Conservation (phyloP, 352 stramenopile species). For the Phytopythium kandeliae region DNA sequence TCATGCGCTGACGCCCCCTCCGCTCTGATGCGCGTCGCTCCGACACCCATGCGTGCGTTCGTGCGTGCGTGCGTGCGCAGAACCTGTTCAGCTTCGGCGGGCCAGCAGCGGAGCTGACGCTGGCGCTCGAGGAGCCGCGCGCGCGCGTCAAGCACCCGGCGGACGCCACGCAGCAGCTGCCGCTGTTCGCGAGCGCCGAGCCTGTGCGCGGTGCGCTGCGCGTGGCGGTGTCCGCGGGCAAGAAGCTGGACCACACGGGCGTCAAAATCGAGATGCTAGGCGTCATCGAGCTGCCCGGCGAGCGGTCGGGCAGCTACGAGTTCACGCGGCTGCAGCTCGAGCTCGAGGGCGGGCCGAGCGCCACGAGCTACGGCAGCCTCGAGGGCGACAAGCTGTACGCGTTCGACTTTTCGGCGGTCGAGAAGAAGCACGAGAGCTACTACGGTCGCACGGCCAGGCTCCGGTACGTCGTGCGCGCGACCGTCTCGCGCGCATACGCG, state of each 20-base stretch:
- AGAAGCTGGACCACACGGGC: conserved; percentile 94
- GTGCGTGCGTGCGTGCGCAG: conserved; percentile 9
- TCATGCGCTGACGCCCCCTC: too few species aligned
- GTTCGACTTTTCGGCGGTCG: conserved; percentile 94
- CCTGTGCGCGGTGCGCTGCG: conserved; percentile 57
- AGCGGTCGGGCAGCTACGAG: conserved; percentile 81
- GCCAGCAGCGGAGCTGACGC: conserved; percentile 28
- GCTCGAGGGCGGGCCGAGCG: conserved; percentile 64
- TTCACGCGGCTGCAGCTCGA: conserved; percentile 91
- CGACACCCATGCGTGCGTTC: too few species aligned
- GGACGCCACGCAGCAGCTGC: conserved; percentile 31
- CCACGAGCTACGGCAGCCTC: conserved; percentile 30
- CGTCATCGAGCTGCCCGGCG: conserved; percentile 87
- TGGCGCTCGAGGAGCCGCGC: conserved; percentile 27
- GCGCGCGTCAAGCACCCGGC: conserved; percentile 17
- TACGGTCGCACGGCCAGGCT: conserved; percentile 94
- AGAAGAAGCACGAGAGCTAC: conserved; percentile 97
- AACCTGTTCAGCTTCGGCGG: conserved; percentile 53
- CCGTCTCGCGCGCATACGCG: conserved; percentile 89
- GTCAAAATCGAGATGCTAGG: conserved; percentile 96
- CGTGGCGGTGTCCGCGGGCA: conserved; percentile 77
- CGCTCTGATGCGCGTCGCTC: too few species aligned
- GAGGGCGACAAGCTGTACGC: conserved; percentile 53
- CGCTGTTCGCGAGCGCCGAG: conserved; percentile 51
- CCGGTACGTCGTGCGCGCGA: conserved; percentile 95